Percentiles rank a stretch among this genome's conserved stretches.
Evolutionary conservation across 2,329 filamentous ascomycete genomes (phyloP).

Genomic region (Verticillium nubilum): DNA sequence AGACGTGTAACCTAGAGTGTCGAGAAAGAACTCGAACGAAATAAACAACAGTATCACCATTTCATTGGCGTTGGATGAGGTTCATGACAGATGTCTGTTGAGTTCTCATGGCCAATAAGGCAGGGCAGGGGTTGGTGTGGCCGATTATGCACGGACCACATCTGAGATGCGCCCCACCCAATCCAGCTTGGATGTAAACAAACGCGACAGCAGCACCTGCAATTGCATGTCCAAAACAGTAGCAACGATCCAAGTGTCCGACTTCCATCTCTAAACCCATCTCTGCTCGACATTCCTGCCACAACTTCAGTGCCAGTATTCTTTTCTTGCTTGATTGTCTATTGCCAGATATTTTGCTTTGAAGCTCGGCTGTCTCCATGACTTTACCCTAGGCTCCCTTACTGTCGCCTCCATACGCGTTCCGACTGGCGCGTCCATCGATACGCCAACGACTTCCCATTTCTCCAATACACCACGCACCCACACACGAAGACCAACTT

Average conservation of each 20-base stretch:
- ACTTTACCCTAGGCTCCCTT: background rate
- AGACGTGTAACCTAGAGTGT: background rate
- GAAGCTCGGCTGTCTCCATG: background rate
- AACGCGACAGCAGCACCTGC: constrained; percentile 9
- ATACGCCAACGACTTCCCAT: background rate
- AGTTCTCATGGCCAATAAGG: no score
- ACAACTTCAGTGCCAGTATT: constrained; percentile 1
- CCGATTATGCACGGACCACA: background rate
- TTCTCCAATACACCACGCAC: background rate
- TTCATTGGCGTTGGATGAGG: no score
- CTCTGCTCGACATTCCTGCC: background rate
- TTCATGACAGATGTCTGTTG: no score
- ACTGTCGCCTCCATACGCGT: background rate
- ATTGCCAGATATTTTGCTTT: background rate
- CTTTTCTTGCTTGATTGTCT: background rate
- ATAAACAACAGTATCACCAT: no score
- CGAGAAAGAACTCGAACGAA: background rate
- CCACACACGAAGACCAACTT: background rate
- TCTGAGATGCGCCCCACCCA: constrained; percentile 4
- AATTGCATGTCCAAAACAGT: constrained; percentile 2
- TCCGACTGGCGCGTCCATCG: background rate
- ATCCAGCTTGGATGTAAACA: constrained; percentile 12
- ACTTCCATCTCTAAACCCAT: background rate
- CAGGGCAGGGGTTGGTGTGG: no score
- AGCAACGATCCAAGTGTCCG: constrained; percentile 4